Conservation (phyloP, 2,329 filamentous ascomycete genomes). For the Aureobasidium sp. region DNA sequence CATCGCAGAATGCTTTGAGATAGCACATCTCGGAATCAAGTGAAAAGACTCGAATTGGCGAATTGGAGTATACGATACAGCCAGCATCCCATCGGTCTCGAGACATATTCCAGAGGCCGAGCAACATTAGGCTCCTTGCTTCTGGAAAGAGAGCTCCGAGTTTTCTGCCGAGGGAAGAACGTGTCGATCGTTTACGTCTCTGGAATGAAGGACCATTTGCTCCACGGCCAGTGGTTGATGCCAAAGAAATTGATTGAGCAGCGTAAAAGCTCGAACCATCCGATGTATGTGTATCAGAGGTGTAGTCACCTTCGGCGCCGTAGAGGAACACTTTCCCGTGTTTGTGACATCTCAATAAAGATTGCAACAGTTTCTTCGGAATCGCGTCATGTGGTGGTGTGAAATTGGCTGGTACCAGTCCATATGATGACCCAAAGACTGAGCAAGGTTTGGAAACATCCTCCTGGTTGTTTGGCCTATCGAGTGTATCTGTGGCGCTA, state of each 20-base stretch:
- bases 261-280: constrained; percentile 4
- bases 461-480: too few species aligned
- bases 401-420: background rate
- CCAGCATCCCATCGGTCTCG: constrained; percentile 44
- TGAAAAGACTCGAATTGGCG: constrained; percentile 44
- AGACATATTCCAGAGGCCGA: constrained; percentile 58
- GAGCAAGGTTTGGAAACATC: constrained; percentile 13
- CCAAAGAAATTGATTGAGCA: background rate
- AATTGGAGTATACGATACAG: constrained; percentile 53
- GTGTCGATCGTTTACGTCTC: background rate
- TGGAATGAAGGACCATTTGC: too few species aligned
- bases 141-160: constrained; percentile 40
- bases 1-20: constrained; percentile 47
- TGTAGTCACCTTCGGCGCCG: constrained; percentile 31
- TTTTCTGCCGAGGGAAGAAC: background rate
- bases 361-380: constrained; percentile 26
- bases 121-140: constrained; percentile 52
- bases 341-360: constrained; percentile 32
- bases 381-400: background rate
- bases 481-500: background rate
- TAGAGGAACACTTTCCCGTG: constrained; percentile 39
- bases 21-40: constrained; percentile 45
- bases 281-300: constrained; percentile 31
- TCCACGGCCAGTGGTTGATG: background rate
- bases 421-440: constrained; percentile 4